Conservation (phyloP, 208 protist species). For the Wallacemonas collosoma region DNA sequence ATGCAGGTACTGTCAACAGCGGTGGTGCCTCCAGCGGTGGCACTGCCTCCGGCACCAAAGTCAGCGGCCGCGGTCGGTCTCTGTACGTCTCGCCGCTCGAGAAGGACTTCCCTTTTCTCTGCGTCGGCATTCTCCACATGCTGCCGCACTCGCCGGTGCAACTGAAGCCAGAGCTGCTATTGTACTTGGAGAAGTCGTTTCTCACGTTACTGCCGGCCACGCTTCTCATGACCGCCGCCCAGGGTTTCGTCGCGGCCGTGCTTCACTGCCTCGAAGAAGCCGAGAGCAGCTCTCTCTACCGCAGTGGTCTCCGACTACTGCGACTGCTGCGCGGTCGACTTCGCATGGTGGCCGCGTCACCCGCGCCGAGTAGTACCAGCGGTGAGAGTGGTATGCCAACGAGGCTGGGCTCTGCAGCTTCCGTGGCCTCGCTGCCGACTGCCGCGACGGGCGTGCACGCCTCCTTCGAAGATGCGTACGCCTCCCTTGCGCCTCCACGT, state of each 20-base stretch:
- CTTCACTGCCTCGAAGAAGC: constrained; percentile 61
- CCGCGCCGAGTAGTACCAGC: background rate
- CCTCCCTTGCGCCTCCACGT: background rate
- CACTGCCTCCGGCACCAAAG: background rate
- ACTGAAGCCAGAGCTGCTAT: constrained; percentile 37
- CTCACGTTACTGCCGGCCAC: constrained; percentile 23
- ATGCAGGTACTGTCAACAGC: no score
- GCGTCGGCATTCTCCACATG: constrained; percentile 36
- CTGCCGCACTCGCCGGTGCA: constrained; percentile 39
- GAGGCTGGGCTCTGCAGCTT: background rate
- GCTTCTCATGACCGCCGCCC: constrained; percentile 31
- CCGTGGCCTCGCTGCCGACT: background rate
- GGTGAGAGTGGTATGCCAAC: background rate
- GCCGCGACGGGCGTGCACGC: constrained; percentile 16
- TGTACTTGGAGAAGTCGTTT: constrained; percentile 31
- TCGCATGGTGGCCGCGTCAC: constrained; percentile 2
- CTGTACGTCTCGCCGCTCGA: constrained; percentile 17
- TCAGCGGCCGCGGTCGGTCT: constrained; percentile 11
- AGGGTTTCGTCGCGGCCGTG: constrained; percentile 45
- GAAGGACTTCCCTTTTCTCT: constrained; percentile 19
- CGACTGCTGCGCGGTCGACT: constrained; percentile 9
- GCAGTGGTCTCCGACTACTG: constrained; percentile 42
- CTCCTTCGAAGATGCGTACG: constrained; percentile 21
- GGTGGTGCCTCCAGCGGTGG: background rate
- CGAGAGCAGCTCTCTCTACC: constrained; percentile 55